These are phyloP conservation scores for Orychophragmus violaceus DNA, from an alignment of 345 rosid species.

Conservation along the genomic window DNA sequence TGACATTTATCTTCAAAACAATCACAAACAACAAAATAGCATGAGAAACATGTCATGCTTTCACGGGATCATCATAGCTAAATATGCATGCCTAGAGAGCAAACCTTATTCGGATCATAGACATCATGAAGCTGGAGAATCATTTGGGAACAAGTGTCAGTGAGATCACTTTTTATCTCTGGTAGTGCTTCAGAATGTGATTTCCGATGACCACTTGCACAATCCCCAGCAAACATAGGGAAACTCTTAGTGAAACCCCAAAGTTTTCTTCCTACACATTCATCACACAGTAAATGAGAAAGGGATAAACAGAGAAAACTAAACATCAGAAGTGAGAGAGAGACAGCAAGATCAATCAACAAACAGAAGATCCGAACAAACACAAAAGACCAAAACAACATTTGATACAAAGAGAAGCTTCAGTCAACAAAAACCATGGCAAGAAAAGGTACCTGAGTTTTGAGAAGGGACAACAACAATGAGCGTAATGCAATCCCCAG, in stretches of 20 bases:
- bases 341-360: not conserved
- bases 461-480: conserved; percentile 89
- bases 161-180: conserved; percentile 72
- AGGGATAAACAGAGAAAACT: not conserved
- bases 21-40: conserved; percentile 5
- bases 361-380: not conserved
- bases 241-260: conserved; percentile 95
- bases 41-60: not conserved
- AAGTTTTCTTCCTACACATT: conserved; percentile 60
- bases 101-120: conserved; percentile 91
- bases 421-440: not conserved
- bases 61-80: not conserved
- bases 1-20: conserved; percentile 74
- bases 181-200: conserved; percentile 63
- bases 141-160: conserved; percentile 95
- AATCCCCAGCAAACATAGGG: conserved; percentile 95
- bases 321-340: not conserved
- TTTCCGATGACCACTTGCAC: conserved; percentile 79
- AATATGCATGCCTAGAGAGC: not conserved
- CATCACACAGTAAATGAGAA: not conserved
- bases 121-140: conserved; percentile 97
- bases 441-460: conserved; percentile 49
- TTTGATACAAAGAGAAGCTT: not conserved
- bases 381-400: not conserved
- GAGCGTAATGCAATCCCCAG: conserved; percentile 90